phyloP scores from a whole-genome alignment of 2,329 filamentous ascomycete species.

The Aspergillus carbonarius region DNA sequence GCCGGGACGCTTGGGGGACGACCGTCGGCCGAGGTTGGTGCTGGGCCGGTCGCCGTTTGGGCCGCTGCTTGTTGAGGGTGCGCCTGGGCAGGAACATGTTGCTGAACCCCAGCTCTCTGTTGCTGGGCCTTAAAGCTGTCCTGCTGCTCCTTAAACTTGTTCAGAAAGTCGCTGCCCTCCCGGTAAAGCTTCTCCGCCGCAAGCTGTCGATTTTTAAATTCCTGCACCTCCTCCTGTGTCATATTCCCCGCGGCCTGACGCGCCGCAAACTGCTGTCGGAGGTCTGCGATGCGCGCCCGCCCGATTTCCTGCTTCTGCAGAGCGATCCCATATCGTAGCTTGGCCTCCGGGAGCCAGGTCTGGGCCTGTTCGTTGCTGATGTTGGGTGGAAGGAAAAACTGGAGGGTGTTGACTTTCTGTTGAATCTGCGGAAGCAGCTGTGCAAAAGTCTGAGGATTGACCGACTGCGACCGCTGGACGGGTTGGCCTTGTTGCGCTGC shows the following conservation, averaged over 20 bases:
- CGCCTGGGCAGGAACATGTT: slow-evolving; percentile 15
- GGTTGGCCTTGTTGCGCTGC: slow-evolving; percentile 23
- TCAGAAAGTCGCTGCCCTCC: slow-evolving; percentile 48
- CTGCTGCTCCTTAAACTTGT: slow-evolving; percentile 51
- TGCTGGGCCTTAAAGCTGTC: slow-evolving; percentile 44
- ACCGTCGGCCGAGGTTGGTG: slow-evolving; percentile 18
- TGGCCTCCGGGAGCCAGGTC: slow-evolving; percentile 49
- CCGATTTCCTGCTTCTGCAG: slow-evolving; percentile 51
- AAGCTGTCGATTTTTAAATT: slow-evolving; percentile 43
- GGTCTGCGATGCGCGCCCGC: slow-evolving; percentile 43
- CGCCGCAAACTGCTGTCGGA: slow-evolving; percentile 40
- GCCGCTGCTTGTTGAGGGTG: slow-evolving; percentile 20
- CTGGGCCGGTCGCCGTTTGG: slow-evolving; percentile 19
- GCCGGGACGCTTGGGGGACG: slow-evolving; percentile 26
- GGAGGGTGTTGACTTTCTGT: slow-evolving; percentile 45
- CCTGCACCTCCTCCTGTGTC: slow-evolving; percentile 43
- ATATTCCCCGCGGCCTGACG: slow-evolving; percentile 42
- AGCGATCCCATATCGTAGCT: slow-evolving; percentile 48
- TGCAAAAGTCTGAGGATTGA: slow-evolving; percentile 40
- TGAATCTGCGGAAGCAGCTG: slow-evolving; percentile 49
- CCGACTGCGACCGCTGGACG: slow-evolving; percentile 33
- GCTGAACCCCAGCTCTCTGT: slow-evolving; percentile 26
- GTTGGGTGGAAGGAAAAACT: slow-evolving; percentile 47
- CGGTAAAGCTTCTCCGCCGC: slow-evolving; percentile 42
- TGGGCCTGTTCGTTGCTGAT: slow-evolving; percentile 45